These are phyloP conservation scores for Vitis rotundifolia DNA, from an alignment of 164 flowering plant genomes.

Conservation along the genomic window DNA sequence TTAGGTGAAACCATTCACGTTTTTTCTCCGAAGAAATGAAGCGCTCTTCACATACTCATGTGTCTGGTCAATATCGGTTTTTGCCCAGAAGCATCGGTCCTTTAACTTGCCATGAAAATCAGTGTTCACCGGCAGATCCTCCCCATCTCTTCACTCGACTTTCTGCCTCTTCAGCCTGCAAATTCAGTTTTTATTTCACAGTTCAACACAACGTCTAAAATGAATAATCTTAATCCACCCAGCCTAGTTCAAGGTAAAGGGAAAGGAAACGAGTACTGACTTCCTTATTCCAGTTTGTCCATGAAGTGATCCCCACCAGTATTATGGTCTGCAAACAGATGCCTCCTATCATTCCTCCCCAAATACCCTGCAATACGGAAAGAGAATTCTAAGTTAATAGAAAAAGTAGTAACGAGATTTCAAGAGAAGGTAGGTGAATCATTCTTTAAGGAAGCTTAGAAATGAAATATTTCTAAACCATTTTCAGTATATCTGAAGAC, in stretches of 20 bases:
- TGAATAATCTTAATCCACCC: not conserved
- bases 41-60: no score
- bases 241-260: not conserved
- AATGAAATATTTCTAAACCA: no score
- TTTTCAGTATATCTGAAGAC: no score
- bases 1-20: no score
- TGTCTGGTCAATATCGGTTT: no score
- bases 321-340: slow-evolving; percentile 54
- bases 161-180: slow-evolving; percentile 58
- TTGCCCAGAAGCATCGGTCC: no score
- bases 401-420: not conserved
- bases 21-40: no score
- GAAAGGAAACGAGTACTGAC: slow-evolving; percentile 22
- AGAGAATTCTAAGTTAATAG: not conserved
- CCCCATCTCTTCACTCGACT: slow-evolving; percentile 59
- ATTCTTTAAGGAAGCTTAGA: no score
- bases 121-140: slow-evolving; percentile 37
- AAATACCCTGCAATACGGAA: slow-evolving; percentile 49
- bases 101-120: not conserved
- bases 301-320: slow-evolving; percentile 35
- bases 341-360: slow-evolving; percentile 72
- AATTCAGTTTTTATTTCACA: not conserved
- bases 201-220: not conserved
- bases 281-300: slow-evolving; percentile 55
- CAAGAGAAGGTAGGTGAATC: no score